Base-by-base conservation (phyloP, 83 land plant species). In the Picea abies region DNA sequence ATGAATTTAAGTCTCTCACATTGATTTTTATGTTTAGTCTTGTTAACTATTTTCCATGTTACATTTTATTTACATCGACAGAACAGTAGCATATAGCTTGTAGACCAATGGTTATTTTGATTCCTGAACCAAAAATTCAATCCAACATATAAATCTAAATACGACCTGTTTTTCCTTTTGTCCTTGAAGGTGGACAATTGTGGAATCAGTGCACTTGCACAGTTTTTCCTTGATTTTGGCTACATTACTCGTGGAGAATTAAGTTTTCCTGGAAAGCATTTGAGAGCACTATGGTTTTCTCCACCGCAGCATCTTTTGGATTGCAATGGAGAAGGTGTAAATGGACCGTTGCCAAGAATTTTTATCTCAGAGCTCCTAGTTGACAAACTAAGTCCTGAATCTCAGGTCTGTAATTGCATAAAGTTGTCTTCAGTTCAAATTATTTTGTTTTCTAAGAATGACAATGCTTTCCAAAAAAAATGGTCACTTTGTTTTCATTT, bases 281-380 rank as follows among this genome's bases (percentile, higher is more conserved):
- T 98, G 85, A 94, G 86, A 60, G 99, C 99, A 17, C 56, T 96
- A 65, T 98, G 99, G 99, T 98, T 94, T 86, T 83, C 99, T 49
- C 99, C 99, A 62, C 99, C 99, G 29, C 79, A 80, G 56, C 49
- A 62, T 67, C 44, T 82, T n/a, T 47, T 72, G 81, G 66, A 82
- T 80, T 82, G 85, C 47, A 77, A 79, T 62, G 97, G 96, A 20
- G 85, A 80, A 81, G 92, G 92, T 41, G 91, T 86, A 3, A 82
- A 84, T 84, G 99, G 99, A 23, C 97, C 99, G 63, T 83, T 96
- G 84, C 99, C 99, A 60, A 92, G 99, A 65, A 87, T 98, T 63
- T 98, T 98, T 69, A 94, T 98, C 79, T 98, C 99, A 10, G 99
- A 98, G 87, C 91, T 98, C 80, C 93, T 94, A 76, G 99, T 98